Percentiles rank a stretch among this genome's conserved stretches.
These are phyloP conservation scores for Sphagnum fallax DNA, from an alignment of 228 moss, liverwort and hornwort genomes.

Conservation along the genomic window DNA sequence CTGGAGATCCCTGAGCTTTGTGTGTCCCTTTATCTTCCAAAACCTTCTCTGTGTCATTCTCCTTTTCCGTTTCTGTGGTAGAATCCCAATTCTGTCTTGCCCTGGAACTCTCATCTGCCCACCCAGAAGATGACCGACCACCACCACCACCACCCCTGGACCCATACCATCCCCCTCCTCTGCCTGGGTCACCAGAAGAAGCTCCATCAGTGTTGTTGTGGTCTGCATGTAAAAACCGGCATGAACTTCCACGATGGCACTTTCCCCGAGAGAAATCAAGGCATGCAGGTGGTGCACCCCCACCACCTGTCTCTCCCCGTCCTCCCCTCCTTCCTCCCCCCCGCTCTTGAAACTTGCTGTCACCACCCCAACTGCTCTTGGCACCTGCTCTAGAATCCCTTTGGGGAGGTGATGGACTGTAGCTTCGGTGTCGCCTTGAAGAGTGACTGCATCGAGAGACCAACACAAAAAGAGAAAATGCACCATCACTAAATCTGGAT, in stretches of 20 bases:
- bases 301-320: slow-evolving; percentile 19
- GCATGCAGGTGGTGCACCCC: slow-evolving; percentile 32
- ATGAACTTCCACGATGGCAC: slow-evolving; percentile 52
- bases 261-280: slow-evolving; percentile 49
- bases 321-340: slow-evolving; percentile 57
- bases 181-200: slow-evolving; percentile 26
- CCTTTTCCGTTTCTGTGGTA: slow-evolving; percentile 24
- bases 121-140: slow-evolving; percentile 16
- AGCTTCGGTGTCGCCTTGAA: slow-evolving; percentile 64
- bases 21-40: slow-evolving; percentile 25
- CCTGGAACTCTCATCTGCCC: slow-evolving; percentile 28
- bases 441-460: slow-evolving; percentile 38
- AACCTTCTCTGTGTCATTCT: slow-evolving; percentile 26
- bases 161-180: slow-evolving; percentile 24
- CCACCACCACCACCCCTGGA: slow-evolving; percentile 13
- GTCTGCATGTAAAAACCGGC: slow-evolving; percentile 61
- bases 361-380: slow-evolving; percentile 53
- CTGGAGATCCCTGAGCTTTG: slow-evolving; percentile 30
- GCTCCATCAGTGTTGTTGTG: slow-evolving; percentile 36
- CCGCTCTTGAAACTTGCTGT: slow-evolving; percentile 36
- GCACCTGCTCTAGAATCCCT: slow-evolving; percentile 59
- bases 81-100: slow-evolving; percentile 36
- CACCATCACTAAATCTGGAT: not conserved
- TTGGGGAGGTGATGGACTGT: slow-evolving; percentile 55
- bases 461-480: not conserved